These are phyloP conservation scores for Quercus tomentella DNA, from an alignment of 331 rosid species.

Conservation along the genomic window DNA sequence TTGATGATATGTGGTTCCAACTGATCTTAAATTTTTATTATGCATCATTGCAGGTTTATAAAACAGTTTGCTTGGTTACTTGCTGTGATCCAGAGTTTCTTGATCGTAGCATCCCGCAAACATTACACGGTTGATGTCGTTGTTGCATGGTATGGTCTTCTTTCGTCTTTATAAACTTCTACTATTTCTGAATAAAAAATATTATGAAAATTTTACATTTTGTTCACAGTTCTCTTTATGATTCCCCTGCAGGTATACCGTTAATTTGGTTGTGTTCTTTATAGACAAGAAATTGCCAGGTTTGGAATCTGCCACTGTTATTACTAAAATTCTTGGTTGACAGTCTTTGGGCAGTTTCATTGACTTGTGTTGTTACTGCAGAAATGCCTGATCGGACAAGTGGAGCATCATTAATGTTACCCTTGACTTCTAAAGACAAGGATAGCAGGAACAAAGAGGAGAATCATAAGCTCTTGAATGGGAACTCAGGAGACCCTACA, in stretches of 20 bases:
- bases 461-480: slow-evolving; percentile 86
- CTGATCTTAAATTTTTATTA: neutral
- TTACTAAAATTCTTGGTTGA: neutral
- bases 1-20: neutral
- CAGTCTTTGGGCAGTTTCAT: slow-evolving; percentile 6
- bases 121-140: slow-evolving; percentile 95
- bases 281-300: slow-evolving; percentile 70
- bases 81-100: slow-evolving; percentile 74
- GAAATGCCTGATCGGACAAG: slow-evolving; percentile 82
- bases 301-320: slow-evolving; percentile 20
- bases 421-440: slow-evolving; percentile 75
- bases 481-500: slow-evolving; percentile 73
- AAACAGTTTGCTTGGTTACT: slow-evolving; percentile 91
- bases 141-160: slow-evolving; percentile 75
- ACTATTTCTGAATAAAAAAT: neutral
- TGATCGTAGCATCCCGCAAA: slow-evolving; percentile 95
- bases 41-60: slow-evolving; percentile 43
- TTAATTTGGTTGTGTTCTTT: slow-evolving; percentile 60
- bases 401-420: slow-evolving; percentile 55
- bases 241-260: slow-evolving; percentile 56
- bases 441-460: slow-evolving; percentile 79
- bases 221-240: slow-evolving; percentile 12
- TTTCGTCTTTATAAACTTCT: neutral
- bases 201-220: neutral
- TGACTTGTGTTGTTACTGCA: slow-evolving; percentile 37